Percentiles rank a stretch among this genome's conserved stretches.
phyloP scores from a whole-genome alignment of 1,284 basidiomycete species.

The Ustilago esculenta region DNA sequence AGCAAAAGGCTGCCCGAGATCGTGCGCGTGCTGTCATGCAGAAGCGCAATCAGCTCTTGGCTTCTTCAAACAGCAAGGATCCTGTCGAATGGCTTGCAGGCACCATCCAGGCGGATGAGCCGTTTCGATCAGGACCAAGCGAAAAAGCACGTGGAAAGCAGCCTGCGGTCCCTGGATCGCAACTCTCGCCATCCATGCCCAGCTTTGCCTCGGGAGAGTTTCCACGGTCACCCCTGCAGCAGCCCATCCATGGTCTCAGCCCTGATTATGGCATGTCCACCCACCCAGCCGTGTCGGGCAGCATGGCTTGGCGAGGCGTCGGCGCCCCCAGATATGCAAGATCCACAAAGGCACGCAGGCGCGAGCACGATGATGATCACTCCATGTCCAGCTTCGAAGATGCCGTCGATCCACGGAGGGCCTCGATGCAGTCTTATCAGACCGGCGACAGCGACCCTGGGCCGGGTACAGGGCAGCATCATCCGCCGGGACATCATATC shows the following conservation, averaged over 20 bases:
- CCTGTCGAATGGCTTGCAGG: slow-evolving; percentile 60
- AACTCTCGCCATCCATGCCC: slow-evolving; percentile 45
- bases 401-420: slow-evolving; percentile 46
- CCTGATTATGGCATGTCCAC: slow-evolving; percentile 35
- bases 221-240: slow-evolving; percentile 38
- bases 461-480: slow-evolving; percentile 36
- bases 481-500: slow-evolving; percentile 35
- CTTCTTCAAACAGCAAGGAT: slow-evolving; percentile 53
- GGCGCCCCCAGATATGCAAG: slow-evolving; percentile 36
- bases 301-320: slow-evolving; percentile 47
- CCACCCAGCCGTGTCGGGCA: slow-evolving; percentile 30
- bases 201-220: slow-evolving; percentile 40
- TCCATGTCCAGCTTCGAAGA: slow-evolving; percentile 55
- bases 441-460: slow-evolving; percentile 62
- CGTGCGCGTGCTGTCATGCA: slow-evolving; percentile 94
- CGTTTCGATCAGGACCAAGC: slow-evolving; percentile 35
- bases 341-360: slow-evolving; percentile 39
- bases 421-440: slow-evolving; percentile 58
- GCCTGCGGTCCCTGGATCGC: slow-evolving; percentile 37
- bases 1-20: slow-evolving; percentile 76
- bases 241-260: slow-evolving; percentile 24
- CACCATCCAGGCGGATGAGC: slow-evolving; percentile 28
- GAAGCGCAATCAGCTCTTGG: slow-evolving; percentile 73
- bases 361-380: slow-evolving; percentile 54
- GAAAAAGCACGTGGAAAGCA: slow-evolving; percentile 61